These are phyloP conservation scores for Begonia peltatifolia DNA, from an alignment of 306 rosid genomes.

Conservation along the genomic window DNA sequence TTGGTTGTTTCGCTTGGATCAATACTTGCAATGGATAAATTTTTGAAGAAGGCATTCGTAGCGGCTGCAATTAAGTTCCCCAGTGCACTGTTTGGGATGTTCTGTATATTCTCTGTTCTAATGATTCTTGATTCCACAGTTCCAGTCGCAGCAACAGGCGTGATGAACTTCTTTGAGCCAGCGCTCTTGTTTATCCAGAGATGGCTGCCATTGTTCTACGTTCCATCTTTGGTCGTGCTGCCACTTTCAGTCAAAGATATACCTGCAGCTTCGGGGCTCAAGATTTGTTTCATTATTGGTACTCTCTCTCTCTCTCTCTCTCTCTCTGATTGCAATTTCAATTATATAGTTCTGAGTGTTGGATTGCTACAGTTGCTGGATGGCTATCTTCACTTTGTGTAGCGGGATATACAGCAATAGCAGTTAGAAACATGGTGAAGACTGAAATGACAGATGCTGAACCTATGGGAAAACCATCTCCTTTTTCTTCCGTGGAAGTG, in stretches of 20 bases:
- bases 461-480: slow-evolving; percentile 78
- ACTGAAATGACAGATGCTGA: slow-evolving; percentile 78
- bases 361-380: slow-evolving; percentile 57
- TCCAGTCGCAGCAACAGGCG: slow-evolving; percentile 47
- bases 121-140: slow-evolving; percentile 49
- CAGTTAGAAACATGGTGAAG: slow-evolving; percentile 71
- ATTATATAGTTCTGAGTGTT: slow-evolving; percentile 10
- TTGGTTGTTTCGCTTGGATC: slow-evolving; percentile 62
- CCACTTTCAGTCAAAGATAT: slow-evolving; percentile 75
- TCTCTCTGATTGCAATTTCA: background rate
- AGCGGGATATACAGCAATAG: slow-evolving; percentile 79
- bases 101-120: slow-evolving; percentile 70
- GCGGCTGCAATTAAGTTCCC: slow-evolving; percentile 79
- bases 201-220: slow-evolving; percentile 90
- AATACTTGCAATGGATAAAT: slow-evolving; percentile 42
- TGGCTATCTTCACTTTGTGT: slow-evolving; percentile 85
- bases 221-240: slow-evolving; percentile 75
- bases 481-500: slow-evolving; percentile 60
- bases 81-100: slow-evolving; percentile 93
- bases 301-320: slow-evolving; percentile 1
- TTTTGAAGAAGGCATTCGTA: slow-evolving; percentile 55
- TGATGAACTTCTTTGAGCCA: slow-evolving; percentile 73
- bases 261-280: slow-evolving; percentile 83
- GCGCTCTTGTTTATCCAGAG: slow-evolving; percentile 81
- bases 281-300: slow-evolving; percentile 70